A percentile compares a stretch with the other conserved stretches of the same genome.
Evolutionary conservation across 1,284 basidiomycete species (phyloP).

Genomic region (Schizophyllum commune): DNA sequence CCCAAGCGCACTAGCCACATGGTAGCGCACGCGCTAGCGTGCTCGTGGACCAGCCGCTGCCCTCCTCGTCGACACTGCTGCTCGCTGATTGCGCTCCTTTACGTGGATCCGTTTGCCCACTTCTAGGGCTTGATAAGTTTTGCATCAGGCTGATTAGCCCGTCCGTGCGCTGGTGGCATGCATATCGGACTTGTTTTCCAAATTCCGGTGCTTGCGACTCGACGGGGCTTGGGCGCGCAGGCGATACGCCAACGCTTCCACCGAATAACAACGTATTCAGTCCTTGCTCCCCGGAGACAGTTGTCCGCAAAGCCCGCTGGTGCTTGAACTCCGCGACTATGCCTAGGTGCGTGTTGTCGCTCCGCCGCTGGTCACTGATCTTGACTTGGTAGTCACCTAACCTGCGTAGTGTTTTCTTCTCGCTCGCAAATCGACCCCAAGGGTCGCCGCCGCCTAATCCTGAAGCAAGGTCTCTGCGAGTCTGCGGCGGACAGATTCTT

Average conservation of each 20-base stretch:
- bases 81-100: not conserved
- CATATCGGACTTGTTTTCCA: not conserved
- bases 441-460: too few relatives aligned
- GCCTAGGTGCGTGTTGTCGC: too few relatives aligned
- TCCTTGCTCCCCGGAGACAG: too few relatives aligned
- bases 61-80: not conserved
- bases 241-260: not conserved
- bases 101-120: not conserved
- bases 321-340: too few relatives aligned
- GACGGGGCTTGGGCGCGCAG: not conserved
- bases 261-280: not conserved
- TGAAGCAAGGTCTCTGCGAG: too few relatives aligned
- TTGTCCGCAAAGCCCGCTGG: too few relatives aligned
- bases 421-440: too few relatives aligned
- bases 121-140: not conserved
- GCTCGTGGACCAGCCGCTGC: not conserved
- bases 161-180: too few relatives aligned
- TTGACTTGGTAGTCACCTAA: too few relatives aligned
- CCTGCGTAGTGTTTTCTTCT: too few relatives aligned
- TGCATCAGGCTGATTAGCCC: not conserved
- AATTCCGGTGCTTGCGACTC: not conserved
- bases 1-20: not conserved
- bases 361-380: too few relatives aligned
- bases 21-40: not conserved
- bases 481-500: too few relatives aligned